Base-by-base conservation (phyloP, 176 grass and related monocot genomes). In the Sorghum bicolor region DNA sequence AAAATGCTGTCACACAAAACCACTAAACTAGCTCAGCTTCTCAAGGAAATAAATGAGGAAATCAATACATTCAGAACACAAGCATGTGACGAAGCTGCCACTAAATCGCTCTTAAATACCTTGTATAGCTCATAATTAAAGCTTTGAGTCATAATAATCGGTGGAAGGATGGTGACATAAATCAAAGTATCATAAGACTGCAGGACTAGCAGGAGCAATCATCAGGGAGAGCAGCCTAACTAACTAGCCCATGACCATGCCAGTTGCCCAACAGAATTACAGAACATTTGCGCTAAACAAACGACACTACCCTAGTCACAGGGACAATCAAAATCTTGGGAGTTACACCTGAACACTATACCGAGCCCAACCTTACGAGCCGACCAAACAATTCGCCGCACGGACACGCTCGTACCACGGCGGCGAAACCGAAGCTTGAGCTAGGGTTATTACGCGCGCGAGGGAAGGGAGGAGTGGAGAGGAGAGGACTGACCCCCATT, bases 401-500 rank as follows among this genome's bases (percentile, higher is more conserved):
- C 9, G n/a, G 15, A 57, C 52, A 63, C 7, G 24, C 40, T 20
- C 14, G 7, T 19, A 32, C 5, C 67, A 62, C 53, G 16, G 84
- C 22, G n/a, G 84, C 22, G n/a, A 12, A 15, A 37, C 48, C 15
- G 43, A 30, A 33, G 41, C 29, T 29, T 37, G 22, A 67, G 37
- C 36, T 37, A 45, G 22, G 36, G 70, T 41, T 32, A 29, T 41
- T 32, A 29, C 40, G 28, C 19, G 78, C 28, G 12, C 0, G 20
- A 5, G 13, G 1, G 5, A 7, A 68, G 12, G 28, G 32, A 64
- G 0, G 5, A 15, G 5, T 20, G 20, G 33, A 2, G 67, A 70
- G 2, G 31, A 62, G n/a, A 60, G 6, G 12, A 74, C 73, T 76
- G 25, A 95, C 93, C 93, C 93, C 93, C 93, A 95, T 76, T 88